Conservation (phyloP, 805 yeast species). For the Nakazawaea laoshanensis region DNA sequence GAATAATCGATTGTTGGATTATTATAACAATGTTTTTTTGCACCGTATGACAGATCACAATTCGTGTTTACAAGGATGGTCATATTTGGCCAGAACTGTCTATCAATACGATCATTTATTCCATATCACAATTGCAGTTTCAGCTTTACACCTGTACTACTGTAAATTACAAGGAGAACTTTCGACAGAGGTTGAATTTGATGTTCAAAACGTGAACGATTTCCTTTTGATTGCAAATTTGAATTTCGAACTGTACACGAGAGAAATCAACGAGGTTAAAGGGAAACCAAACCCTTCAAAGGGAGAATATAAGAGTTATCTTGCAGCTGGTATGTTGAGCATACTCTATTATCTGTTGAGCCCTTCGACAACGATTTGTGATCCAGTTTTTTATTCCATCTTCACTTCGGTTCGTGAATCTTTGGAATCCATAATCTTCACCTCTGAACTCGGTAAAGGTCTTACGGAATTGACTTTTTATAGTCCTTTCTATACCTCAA, state of each 20-base stretch:
- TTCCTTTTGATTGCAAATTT: conserved; percentile 3
- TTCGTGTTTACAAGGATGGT: too few relatives aligned
- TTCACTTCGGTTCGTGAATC: background rate
- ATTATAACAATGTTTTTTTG: background rate
- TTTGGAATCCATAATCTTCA: background rate
- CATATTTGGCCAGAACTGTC: too few relatives aligned
- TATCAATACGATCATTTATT: conserved; percentile 1
- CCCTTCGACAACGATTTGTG: conserved; percentile 5
- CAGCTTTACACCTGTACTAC: conserved; percentile 3
- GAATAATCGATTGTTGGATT: conserved; percentile 5
- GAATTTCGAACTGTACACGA: conserved; percentile 1
- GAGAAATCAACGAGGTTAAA: background rate
- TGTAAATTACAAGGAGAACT: too few relatives aligned
- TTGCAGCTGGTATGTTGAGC: conserved; percentile 4
- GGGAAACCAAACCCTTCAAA: background rate
- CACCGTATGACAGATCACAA: too few relatives aligned
- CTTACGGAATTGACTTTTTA: background rate
- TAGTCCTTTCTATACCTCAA: conserved; percentile 2
- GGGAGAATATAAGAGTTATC: background rate
- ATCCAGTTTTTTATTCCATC: conserved; percentile 3
- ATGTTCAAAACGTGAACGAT: conserved; percentile 2
- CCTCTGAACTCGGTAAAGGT: background rate
- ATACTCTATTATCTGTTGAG: conserved; percentile 1
- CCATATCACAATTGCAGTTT: conserved; percentile 3
- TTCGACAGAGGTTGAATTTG: background rate